Evolutionary conservation across 306 rosid species (phyloP).

Genomic region (Ochetophila trinervis): DNA sequence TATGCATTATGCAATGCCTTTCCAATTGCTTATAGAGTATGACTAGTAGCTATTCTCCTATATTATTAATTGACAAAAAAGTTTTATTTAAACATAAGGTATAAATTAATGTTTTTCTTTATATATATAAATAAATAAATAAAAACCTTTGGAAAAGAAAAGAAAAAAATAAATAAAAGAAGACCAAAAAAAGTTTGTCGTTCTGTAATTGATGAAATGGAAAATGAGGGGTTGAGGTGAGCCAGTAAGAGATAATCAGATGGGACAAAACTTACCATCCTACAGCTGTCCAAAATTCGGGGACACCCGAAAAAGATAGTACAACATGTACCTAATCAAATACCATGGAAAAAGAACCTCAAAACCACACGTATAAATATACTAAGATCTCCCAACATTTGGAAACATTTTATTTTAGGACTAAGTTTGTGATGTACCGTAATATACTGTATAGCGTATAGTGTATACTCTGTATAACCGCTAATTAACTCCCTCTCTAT

Average conservation of each 20-base stretch:
- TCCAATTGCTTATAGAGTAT: background rate
- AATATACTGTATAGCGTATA: background rate
- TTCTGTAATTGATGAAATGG: too few species aligned
- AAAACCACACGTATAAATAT: background rate
- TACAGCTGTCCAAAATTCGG: constrained; percentile 46
- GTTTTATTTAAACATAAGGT: too few species aligned
- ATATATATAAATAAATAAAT: too few species aligned
- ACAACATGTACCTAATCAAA: constrained; percentile 25
- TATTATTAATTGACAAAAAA: too few species aligned
- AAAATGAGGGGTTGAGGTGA: too few species aligned
- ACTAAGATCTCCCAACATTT: constrained; percentile 30
- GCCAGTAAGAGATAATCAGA: constrained; percentile 19
- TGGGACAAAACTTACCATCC: constrained; percentile 58
- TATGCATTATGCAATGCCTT: background rate
- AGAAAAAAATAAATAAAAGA: background rate
- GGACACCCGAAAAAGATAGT: constrained; percentile 23
- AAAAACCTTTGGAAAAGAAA: constrained; percentile 1
- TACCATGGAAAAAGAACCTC: background rate
- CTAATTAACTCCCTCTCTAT: constrained; percentile 45
- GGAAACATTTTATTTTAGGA: background rate
- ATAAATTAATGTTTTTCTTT: too few species aligned
- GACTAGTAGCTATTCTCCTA: too few species aligned
- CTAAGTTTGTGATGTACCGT: background rate
- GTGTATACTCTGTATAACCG: constrained; percentile 27
- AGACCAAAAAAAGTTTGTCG: too few species aligned